Base-by-base conservation (phyloP, 768 basidiomycete species). In the Psilocybe subaeruginosa region DNA sequence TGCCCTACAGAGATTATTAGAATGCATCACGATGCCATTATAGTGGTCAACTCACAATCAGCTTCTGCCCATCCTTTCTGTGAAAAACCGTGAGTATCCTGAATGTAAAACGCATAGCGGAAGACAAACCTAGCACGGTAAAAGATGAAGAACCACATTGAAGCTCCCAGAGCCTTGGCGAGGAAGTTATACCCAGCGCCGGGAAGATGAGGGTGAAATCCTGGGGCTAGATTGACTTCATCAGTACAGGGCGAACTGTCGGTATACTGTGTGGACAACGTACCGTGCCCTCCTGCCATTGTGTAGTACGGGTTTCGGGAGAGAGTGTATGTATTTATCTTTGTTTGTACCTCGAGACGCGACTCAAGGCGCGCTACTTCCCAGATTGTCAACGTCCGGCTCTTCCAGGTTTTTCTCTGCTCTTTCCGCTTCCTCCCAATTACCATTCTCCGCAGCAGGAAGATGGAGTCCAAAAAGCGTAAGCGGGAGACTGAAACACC, bases 121-220 rank as follows among this genome's bases (percentile, higher is more conserved):
- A 35, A 35, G 50, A 81, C 90, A 70, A 69, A 97, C 95, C 94
- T 82, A 65, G 92, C 90, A 59, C 95, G 88, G 77, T 96, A 97
- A 81, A 97, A 97, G 73, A 97, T 95, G 81, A 95, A 97, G 86
- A 97, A 97, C 95, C 95, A 97, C 95, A 97, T 97, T 27, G 88
- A 85, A 35, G 95, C 95, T 52, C 95, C 95, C 48, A 97, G 80
- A 62, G 86, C 87, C 76, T 95, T 95, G 29, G 91, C 85, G 31
- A 96, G 81, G 73, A 93, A 86, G 61, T 83, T 85, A 75, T 95
- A 87, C 69, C 81, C 85, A 69, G 86, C 81, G 11, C 90, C 86
- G 8, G 94, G 92, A 30, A 95, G 81, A 72, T 95, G 95, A 41
- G 95, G 95, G 74, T 94, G 83, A 70, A 97, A 97, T 66, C 94